These are phyloP conservation scores for Lojkania enalia DNA, from an alignment of 2,329 filamentous ascomycete species.

Conservation along the genomic window DNA sequence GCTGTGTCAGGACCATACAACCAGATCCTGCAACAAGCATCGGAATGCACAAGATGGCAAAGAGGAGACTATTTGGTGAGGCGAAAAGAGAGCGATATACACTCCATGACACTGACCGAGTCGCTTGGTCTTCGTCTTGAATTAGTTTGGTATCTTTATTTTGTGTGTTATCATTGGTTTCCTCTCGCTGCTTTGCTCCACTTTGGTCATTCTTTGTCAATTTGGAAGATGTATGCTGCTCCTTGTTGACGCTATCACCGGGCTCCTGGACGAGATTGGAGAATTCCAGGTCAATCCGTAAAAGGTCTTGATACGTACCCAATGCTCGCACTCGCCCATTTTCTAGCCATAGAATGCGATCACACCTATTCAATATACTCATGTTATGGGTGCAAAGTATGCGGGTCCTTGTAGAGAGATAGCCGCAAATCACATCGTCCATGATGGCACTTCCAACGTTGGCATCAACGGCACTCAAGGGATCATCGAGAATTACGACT, in stretches of 20 bases:
- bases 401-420: neutral
- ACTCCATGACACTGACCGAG: neutral
- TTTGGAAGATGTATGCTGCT: no score
- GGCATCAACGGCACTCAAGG: constrained; percentile 74
- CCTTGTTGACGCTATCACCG: no score
- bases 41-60: neutral
- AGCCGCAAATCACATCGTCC: neutral
- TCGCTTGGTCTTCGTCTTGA: neutral
- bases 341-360: neutral
- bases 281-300: neutral
- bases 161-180: no score
- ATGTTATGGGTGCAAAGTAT: neutral
- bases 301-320: neutral
- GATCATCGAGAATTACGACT: constrained; percentile 78
- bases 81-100: neutral
- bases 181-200: no score
- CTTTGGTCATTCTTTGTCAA: no score
- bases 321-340: neutral
- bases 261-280: no score
- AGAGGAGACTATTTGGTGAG: neutral
- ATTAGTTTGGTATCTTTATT: neutral
- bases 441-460: constrained; percentile 16
- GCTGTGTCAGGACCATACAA: neutral
- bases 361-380: neutral
- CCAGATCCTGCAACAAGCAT: neutral